Evolutionary conservation across 1,284 basidiomycete genomes (phyloP).

Genomic region (Pisolithus thermaeus): DNA sequence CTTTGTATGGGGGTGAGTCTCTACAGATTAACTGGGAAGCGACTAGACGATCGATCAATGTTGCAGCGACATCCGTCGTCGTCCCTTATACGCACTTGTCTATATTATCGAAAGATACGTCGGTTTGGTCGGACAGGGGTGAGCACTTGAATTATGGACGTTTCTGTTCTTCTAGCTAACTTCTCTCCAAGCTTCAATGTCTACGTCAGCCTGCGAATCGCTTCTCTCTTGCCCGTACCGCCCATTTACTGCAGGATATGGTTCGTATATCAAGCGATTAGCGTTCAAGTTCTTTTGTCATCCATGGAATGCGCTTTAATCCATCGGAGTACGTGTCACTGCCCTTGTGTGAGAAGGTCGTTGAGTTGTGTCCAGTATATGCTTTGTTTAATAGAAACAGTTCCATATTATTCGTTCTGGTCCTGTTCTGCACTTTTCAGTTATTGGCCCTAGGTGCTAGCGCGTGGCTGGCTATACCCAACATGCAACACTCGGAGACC

Average conservation of each 20-base stretch:
- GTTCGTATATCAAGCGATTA: conserved; percentile 14
- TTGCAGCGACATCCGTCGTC: conserved; percentile 9
- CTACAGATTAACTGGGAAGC: neutral
- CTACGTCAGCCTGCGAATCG: conserved; percentile 14
- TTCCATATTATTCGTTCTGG: conserved; percentile 5
- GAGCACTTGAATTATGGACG: neutral
- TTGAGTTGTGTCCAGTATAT: conserved; percentile 8
- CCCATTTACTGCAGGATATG: conserved; percentile 10
- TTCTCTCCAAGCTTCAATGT: conserved; percentile 12
- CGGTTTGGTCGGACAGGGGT: conserved; percentile 16
- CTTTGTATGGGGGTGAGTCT: conserved; percentile 16
- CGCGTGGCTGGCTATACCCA: conserved; percentile 7
- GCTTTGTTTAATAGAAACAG: conserved; percentile 9
- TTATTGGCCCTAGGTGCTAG: conserved; percentile 15
- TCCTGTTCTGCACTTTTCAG: conserved; percentile 8
- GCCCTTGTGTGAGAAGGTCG: neutral
- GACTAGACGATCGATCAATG: neutral
- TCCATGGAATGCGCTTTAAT: conserved; percentile 11
- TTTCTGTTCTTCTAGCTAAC: neutral
- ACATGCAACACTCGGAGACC: conserved; percentile 9
- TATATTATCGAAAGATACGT: conserved; percentile 12
- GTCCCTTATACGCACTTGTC: conserved; percentile 4
- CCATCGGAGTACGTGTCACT: conserved; percentile 8
- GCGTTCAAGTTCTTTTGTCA: conserved; percentile 12
- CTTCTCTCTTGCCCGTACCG: conserved; percentile 4